phyloP scores from a whole-genome alignment of 164 flowering plant genomes.

The Aristolochia californica region DNA sequence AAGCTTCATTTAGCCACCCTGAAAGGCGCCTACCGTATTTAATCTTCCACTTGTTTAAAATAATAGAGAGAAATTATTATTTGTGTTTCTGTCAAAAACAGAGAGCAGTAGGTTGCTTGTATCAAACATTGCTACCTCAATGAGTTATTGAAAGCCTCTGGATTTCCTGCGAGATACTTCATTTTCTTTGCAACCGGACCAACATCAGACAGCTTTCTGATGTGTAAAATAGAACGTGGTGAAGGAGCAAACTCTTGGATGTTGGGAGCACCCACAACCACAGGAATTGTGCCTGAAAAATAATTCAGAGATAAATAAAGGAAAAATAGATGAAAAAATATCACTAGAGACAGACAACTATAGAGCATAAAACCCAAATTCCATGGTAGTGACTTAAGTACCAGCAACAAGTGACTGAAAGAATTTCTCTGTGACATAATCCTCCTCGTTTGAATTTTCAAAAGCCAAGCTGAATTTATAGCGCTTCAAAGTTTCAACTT shows the following conservation, averaged over 20 bases:
- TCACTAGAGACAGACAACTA: neutral
- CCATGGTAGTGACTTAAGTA: conserved; percentile 14
- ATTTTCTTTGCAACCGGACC: conserved; percentile 21
- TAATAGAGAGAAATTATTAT: too few relatives aligned
- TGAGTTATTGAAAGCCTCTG: conserved; percentile 56
- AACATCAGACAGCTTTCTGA: conserved; percentile 51
- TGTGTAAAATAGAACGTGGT: conserved; percentile 59
- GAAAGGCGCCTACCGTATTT: too few relatives aligned
- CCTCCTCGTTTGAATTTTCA: conserved; percentile 98
- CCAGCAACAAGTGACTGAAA: conserved; percentile 99
- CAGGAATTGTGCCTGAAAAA: conserved; percentile 62
- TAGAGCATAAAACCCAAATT: neutral
- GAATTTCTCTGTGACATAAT: conserved; percentile 93
- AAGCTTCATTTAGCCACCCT: too few relatives aligned
- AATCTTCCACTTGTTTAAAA: too few relatives aligned
- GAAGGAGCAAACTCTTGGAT: conserved; percentile 87
- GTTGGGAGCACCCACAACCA: conserved; percentile 94
- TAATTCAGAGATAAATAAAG: neutral
- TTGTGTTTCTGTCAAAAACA: too few relatives aligned
- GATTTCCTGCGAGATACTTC: conserved; percentile 50
- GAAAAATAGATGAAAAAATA: neutral
- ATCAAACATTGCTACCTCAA: conserved; percentile 33
- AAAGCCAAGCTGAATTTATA: conserved; percentile 97
- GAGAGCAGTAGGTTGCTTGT: too few relatives aligned
- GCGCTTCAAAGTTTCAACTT: conserved; percentile 70